Evolutionary conservation across 2,329 filamentous ascomycete species (phyloP).

Genomic region (Talaromyces islandicus): DNA sequence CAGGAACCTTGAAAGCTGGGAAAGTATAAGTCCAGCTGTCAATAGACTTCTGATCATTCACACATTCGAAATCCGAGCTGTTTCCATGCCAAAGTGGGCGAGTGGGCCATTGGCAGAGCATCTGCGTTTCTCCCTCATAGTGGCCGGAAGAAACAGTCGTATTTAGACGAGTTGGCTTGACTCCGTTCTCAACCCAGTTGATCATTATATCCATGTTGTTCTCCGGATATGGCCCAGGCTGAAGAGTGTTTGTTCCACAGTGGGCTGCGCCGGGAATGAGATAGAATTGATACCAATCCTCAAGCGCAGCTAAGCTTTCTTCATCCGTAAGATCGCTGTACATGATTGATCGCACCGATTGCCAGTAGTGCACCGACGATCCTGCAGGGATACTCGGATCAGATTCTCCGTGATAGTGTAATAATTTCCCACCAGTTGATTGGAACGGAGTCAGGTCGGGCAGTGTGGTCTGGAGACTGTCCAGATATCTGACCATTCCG

Average conservation of each 20-base stretch:
- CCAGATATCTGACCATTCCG: conserved; percentile 41
- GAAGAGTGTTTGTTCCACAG: conserved; percentile 38
- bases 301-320: conserved; percentile 35
- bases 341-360: conserved; percentile 47
- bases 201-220: conserved; percentile 41
- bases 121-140: background rate
- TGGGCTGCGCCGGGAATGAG: conserved; percentile 48
- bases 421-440: conserved; percentile 45
- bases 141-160: conserved; percentile 21
- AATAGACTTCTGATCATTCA: background rate
- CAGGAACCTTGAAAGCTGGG: background rate
- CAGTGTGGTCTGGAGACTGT: conserved; percentile 46
- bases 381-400: conserved; percentile 47
- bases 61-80: background rate
- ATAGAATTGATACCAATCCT: conserved; percentile 49
- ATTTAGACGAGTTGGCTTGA: conserved; percentile 36
- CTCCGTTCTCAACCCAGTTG: conserved; percentile 46
- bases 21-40: background rate
- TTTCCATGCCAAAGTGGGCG: background rate
- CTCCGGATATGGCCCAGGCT: conserved; percentile 39
- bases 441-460: conserved; percentile 47
- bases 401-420: conserved; percentile 53
- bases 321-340: conserved; percentile 35
- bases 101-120: background rate
- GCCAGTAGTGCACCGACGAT: conserved; percentile 48